Evolutionary conservation across 495 filamentous ascomycete species (phyloP).

Genomic region (Xylaria curta): DNA sequence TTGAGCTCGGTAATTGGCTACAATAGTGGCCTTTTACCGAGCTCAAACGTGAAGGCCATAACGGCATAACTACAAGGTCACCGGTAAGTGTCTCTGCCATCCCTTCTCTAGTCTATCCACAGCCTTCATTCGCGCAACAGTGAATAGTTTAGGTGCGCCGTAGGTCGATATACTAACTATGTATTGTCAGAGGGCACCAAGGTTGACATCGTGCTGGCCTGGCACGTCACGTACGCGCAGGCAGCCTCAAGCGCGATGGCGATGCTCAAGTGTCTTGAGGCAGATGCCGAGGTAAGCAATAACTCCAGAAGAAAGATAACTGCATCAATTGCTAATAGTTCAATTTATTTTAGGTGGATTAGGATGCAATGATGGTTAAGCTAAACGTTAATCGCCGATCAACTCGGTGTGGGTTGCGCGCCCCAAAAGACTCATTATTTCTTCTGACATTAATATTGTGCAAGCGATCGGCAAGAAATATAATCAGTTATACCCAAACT

Average conservation of each 20-base stretch:
- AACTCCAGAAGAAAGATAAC: neutral
- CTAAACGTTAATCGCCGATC: neutral
- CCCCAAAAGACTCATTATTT: neutral
- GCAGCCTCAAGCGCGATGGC: neutral
- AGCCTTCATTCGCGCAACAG: neutral
- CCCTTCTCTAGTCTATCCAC: neutral
- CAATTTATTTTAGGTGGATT: neutral
- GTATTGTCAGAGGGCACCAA: neutral
- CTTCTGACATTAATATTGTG: neutral
- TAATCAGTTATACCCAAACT: neutral
- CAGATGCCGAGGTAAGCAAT: neutral
- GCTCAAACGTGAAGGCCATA: conserved; percentile 1
- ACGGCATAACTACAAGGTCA: neutral
- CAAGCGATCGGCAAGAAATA: neutral
- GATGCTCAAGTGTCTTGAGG: neutral
- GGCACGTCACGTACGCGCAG: too few species aligned
- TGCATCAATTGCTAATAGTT: neutral
- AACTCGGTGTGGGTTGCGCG: neutral
- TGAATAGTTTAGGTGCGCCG: neutral
- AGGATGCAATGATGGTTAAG: neutral
- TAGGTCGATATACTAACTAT: neutral
- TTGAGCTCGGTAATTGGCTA: conserved; percentile 4
- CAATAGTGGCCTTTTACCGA: neutral
- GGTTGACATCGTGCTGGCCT: too few species aligned
- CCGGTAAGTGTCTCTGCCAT: neutral